Evolutionary conservation across 176 grass and related monocot species (phyloP).

Genomic region (Luzula sylvatica): DNA sequence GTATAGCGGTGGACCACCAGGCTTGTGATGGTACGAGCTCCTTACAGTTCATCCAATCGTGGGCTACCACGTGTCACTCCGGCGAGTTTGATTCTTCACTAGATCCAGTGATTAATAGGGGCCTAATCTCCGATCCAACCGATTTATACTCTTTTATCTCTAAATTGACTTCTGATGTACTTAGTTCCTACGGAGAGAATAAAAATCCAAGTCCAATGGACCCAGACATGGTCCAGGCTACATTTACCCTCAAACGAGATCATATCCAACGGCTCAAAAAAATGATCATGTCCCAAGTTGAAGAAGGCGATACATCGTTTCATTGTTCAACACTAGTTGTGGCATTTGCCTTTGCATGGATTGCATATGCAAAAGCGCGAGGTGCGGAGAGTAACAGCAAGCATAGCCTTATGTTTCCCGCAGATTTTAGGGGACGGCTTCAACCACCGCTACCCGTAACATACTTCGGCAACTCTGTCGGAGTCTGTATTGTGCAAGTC

Average conservation of each 20-base stretch:
- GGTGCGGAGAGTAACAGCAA: background rate
- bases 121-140: constrained; percentile 8
- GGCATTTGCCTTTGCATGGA: constrained; percentile 26
- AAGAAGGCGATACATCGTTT: background rate
- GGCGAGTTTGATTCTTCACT: background rate
- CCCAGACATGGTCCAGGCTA: background rate
- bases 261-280: constrained; percentile 13
- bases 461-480: constrained; percentile 44
- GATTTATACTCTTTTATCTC: background rate
- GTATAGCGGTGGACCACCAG: constrained; percentile 2
- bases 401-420: constrained; percentile 13
- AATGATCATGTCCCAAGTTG: background rate
- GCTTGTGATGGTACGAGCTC: constrained; percentile 16
- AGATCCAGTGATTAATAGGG: constrained; percentile 3
- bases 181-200: no score
- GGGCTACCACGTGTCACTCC: background rate
- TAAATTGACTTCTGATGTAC: background rate
- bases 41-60: background rate
- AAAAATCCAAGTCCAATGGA: background rate
- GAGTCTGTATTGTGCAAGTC: background rate
- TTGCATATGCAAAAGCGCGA: constrained; percentile 18
- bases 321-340: constrained; percentile 13
- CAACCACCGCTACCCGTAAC: constrained; percentile 8
- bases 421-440: constrained; percentile 25
- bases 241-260: constrained; percentile 11